These are phyloP conservation scores for maize (Zea mays) DNA, from an alignment of 176 grass and related monocot species.

Conservation along the genomic window Zm-B73-REFERENCE-NAM-5.0 NC_050101.1:121691001-121691500, in stretches of 20 bases:
- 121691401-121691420: slow-evolving; percentile 23
- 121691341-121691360: background rate
- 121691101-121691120: background rate
- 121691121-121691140: background rate
- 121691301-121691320: background rate
- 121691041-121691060: background rate
- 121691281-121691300: background rate
- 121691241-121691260: background rate
- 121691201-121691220: background rate
- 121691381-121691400: background rate
- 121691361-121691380: background rate
- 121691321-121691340: background rate
- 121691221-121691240: background rate
- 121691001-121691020: background rate
- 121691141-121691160: background rate
- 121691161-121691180: background rate
- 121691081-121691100: background rate
- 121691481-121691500: slow-evolving; percentile 62
- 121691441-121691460: slow-evolving; percentile 24
- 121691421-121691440: background rate
- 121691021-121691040: background rate
- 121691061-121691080: background rate
- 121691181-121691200: background rate
- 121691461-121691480: slow-evolving; percentile 49
- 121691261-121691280: background rate